Base-by-base conservation (phyloP, 2,329 filamentous ascomycete species). In the Colletotrichum australisinense region DNA sequence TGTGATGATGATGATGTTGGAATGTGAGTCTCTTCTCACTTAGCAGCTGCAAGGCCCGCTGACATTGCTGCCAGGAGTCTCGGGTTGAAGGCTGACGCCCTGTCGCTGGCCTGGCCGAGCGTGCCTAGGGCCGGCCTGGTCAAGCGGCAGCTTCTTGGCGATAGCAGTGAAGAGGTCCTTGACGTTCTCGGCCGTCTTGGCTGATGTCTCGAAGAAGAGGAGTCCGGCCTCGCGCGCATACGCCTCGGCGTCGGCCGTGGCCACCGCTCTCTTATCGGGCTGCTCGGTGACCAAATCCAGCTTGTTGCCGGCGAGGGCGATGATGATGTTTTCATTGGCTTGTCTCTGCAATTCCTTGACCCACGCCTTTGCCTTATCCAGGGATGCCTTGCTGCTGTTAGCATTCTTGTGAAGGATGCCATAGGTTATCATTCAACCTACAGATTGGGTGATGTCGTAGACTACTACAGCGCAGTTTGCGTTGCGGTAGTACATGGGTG, bases 271-370 rank as follows among this genome's bases (percentile, higher is more conserved):
- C 90, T 98, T 98, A 83, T 98, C 96, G 60, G 96, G 96, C 82
- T 94, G 94, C 81, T 98, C 95, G 76, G 92, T 95, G 75, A 98
- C 97, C 78, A 99, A 88, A 89, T 99, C 97, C 81, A 98, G 89
- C 87, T 99, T 98, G 89, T 99, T 99, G 76, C 97, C 97, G 66
- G 96, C 97, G 56, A 99, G 92, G 59, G 97, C 97, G 81, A 99
- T 99, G 84, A 99, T 95, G 84, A 99, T 99, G 86, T 98, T 98
- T 86, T 99, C 97, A 87, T 98, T 99, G 75, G 97, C 97, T 86
- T 99, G 97, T 82, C 97, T 93, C 85, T 99, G 97, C 68, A 99
- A 92, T 83, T 99, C 97, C 87, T 98, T 98, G 73, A 99, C 96
- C 97, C 97, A 99, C 57, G 95, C 94, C 86, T 99, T 99, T 78